Conservation (phyloP, 768 basidiomycete genomes). For the Leccinum rimulosum region DNA sequence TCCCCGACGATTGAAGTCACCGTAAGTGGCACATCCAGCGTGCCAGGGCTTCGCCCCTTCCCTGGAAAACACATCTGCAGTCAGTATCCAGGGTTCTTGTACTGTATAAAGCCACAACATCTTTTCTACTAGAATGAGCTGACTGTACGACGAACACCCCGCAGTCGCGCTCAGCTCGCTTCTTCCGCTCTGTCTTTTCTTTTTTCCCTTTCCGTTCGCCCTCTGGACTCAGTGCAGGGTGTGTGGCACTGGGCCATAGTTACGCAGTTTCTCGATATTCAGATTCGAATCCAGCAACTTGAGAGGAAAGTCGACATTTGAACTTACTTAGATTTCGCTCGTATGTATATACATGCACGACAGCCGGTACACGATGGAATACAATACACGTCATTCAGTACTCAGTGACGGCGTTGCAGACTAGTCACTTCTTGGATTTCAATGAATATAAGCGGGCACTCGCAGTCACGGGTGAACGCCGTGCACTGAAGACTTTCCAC, state of each 20-base stretch:
- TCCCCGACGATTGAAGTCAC: no score
- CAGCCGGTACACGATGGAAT: conserved; percentile 28
- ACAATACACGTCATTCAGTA: not conserved
- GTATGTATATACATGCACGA: not conserved
- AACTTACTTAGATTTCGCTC: not conserved
- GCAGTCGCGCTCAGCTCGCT: conserved; percentile 37
- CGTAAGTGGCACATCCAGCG: no score
- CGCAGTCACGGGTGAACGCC: no score
- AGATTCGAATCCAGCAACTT: not conserved
- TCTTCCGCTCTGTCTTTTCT: conserved; percentile 25
- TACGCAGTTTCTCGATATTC: not conserved
- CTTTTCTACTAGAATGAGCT: not conserved
- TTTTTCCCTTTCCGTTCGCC: not conserved
- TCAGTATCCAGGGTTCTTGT: conserved; percentile 42
- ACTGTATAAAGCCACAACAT: conserved; percentile 5
- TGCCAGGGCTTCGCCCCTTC: no score
- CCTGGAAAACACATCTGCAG: conserved; percentile 47
- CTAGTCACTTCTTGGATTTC: not conserved
- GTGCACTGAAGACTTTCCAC: no score
- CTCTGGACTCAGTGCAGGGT: not conserved
- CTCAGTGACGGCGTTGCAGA: not conserved
- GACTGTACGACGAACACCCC: conserved; percentile 4
- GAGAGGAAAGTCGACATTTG: not conserved
- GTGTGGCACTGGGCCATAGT: not conserved
- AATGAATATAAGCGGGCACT: not conserved